These are phyloP conservation scores for Scytalidium sp. DNA, from an alignment of 2,329 filamentous ascomycete species.

Conservation along the genomic window DNA sequence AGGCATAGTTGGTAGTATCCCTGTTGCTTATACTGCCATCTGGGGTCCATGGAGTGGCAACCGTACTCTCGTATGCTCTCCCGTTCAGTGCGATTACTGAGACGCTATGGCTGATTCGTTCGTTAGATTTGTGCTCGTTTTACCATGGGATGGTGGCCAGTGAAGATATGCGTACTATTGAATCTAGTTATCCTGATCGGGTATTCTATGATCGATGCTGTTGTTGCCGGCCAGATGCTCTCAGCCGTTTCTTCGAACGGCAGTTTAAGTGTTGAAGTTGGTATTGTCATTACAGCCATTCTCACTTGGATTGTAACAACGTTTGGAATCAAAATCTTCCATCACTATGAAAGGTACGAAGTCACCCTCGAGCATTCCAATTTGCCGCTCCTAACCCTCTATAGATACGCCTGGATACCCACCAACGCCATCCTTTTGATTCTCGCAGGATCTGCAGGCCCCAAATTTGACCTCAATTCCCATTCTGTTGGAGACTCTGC, in stretches of 20 bases:
- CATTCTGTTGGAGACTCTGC: conserved; percentile 47
- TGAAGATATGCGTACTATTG: conserved; percentile 59
- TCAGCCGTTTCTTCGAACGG: conserved; percentile 58
- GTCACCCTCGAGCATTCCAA: background rate
- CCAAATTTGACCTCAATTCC: conserved; percentile 53
- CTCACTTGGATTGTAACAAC: conserved; percentile 63
- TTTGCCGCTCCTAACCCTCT: background rate
- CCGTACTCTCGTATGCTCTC: conserved; percentile 49
- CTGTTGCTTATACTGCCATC: conserved; percentile 57
- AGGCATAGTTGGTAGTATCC: conserved; percentile 49
- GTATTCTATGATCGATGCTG: conserved; percentile 60
- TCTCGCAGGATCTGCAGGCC: conserved; percentile 58
- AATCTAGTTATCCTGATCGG: conserved; percentile 62
- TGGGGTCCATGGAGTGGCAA: conserved; percentile 61
- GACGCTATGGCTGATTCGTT: conserved; percentile 27
- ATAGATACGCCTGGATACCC: conserved; percentile 60
- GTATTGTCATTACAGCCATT: conserved; percentile 62
- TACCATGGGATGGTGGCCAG: conserved; percentile 64
- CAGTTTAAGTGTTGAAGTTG: conserved; percentile 61
- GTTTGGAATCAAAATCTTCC: conserved; percentile 66
- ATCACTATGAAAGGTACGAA: conserved; percentile 59
- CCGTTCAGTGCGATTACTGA: conserved; percentile 11
- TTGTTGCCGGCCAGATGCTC: conserved; percentile 66
- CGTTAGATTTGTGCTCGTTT: conserved; percentile 48
- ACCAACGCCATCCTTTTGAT: conserved; percentile 59